These are phyloP conservation scores for Clonostachys chloroleuca DNA, from an alignment of 2,329 filamentous ascomycete genomes.

Conservation along the genomic window DNA sequence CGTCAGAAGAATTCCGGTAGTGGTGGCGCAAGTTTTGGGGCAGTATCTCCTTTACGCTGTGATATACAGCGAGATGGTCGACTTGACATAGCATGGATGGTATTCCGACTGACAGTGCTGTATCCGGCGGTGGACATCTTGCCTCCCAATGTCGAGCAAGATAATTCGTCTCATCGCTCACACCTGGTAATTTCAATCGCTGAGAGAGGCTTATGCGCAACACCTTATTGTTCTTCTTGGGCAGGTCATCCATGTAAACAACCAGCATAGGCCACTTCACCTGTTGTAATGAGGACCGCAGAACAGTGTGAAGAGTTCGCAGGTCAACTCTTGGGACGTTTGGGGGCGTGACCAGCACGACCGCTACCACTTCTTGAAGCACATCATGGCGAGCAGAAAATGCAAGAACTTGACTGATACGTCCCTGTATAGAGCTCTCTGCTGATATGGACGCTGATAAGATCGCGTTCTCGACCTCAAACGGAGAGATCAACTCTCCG, in stretches of 20 bases:
- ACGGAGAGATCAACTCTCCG: constrained; percentile 54
- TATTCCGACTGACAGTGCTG: constrained; percentile 35
- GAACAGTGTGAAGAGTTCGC: constrained; percentile 37
- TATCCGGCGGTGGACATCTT: constrained; percentile 40
- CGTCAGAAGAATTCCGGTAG: background rate
- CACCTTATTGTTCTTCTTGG: constrained; percentile 54
- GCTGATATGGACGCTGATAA: constrained; percentile 35
- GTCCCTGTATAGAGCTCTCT: constrained; percentile 36
- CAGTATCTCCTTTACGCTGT: constrained; percentile 11
- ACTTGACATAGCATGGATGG: constrained; percentile 22
- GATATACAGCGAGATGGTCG: constrained; percentile 16
- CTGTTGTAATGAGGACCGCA: constrained; percentile 42
- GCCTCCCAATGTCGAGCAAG: constrained; percentile 44
- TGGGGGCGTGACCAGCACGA: constrained; percentile 43
- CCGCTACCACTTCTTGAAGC: constrained; percentile 50
- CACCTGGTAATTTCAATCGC: constrained; percentile 34
- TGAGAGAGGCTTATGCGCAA: constrained; percentile 47
- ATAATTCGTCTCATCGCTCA: constrained; percentile 38
- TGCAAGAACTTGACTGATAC: constrained; percentile 42
- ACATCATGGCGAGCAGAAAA: constrained; percentile 48
- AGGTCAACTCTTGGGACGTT: constrained; percentile 39
- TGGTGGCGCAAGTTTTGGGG: constrained; percentile 10
- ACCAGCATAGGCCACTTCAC: constrained; percentile 47
- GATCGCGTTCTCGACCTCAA: constrained; percentile 55
- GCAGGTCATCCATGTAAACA: constrained; percentile 49